Evolutionary conservation across 176 grass and related monocot species (phyloP), one percentile per base, ranked within the genome.

Genomic region (Rhynchospora breviuscula): DNA sequence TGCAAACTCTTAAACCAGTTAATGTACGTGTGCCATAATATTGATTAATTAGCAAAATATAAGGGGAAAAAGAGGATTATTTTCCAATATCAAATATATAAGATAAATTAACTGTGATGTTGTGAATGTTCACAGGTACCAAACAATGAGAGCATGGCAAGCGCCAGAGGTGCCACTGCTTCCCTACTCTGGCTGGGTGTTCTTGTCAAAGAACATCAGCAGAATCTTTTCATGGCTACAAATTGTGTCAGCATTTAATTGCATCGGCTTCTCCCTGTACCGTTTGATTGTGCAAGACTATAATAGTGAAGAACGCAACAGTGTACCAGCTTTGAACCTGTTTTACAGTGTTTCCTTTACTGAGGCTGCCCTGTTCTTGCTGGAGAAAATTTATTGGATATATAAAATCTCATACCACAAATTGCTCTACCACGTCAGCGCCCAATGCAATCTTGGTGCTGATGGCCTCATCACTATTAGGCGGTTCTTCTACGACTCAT

Each of bases 401-500:
- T 94, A 86, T 88, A 87, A 84, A 82, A 46, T 90, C 5, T 67
- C 26, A 13, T 0, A 61, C 35, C 0, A 23, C 25, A 85, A 45
- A n/a, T 83, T 94, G 51, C 90, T 94, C 26, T 25, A 85, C 0
- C 22, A 63, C 1, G 88, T 94, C 23, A 88, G 66, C 81, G 6
- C 0, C 3, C 81, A 90, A 18, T 94, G 90, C 59, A 15, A 83
- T 15, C 91, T 92, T 10, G 88, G 88, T 56, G 5, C 64, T 0
- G 81, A 86, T 80, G 91, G 91, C 2, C 63, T 84, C 25, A 82
- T 91, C 14, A 89, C 85, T 0, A 85, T 94, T 66, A 89, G 4
- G 73, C 87, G 85, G 45, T 94, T 94, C 87, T 94, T 94, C 83
- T 91, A 94, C 33, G 87, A 88, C 59, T 85, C 89, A 76, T 91